Evolutionary conservation across 805 yeast genomes (phyloP).

Genomic region (Starmerella sp.): DNA sequence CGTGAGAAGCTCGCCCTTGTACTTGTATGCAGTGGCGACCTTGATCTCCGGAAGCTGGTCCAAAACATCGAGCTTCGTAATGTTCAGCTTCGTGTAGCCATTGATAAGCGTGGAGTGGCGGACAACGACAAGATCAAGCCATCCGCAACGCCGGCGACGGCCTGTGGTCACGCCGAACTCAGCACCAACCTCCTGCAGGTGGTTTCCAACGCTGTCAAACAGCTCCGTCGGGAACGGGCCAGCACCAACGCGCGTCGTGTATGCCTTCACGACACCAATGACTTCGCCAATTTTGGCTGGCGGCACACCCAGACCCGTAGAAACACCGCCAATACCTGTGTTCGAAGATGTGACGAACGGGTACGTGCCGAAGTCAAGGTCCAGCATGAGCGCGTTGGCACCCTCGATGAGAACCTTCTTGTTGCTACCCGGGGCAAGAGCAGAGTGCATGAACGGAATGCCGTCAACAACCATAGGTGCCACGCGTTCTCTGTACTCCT

Average conservation of each 20-base stretch:
- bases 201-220: slow-evolving; percentile 74
- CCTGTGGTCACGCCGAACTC: slow-evolving; percentile 98
- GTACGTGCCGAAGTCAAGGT: slow-evolving; percentile 94
- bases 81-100: slow-evolving; percentile 87
- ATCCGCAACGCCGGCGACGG: slow-evolving; percentile 97
- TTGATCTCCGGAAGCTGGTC: slow-evolving; percentile 81
- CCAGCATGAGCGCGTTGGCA: slow-evolving; percentile 96
- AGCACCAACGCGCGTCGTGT: slow-evolving; percentile 97
- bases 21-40: slow-evolving; percentile 74
- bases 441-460: slow-evolving; percentile 62
- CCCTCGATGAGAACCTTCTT: slow-evolving; percentile 93
- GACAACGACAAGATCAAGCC: slow-evolving; percentile 93
- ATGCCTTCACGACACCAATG: slow-evolving; percentile 96
- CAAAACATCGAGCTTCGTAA: slow-evolving; percentile 90
- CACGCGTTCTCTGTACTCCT: slow-evolving; percentile 56
- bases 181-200: slow-evolving; percentile 82
- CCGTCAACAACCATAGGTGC: slow-evolving; percentile 93
- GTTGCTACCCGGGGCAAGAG: slow-evolving; percentile 44
- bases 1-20: slow-evolving; percentile 62
- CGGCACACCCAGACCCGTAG: slow-evolving; percentile 95
- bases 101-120: slow-evolving; percentile 84
- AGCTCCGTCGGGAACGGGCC: slow-evolving; percentile 99
- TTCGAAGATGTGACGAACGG: slow-evolving; percentile 93
- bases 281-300: slow-evolving; percentile 70
- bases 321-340: slow-evolving; percentile 96